Conservation (phyloP, 1,284 basidiomycete genomes). For the Cystobasidium sp. region DNA sequence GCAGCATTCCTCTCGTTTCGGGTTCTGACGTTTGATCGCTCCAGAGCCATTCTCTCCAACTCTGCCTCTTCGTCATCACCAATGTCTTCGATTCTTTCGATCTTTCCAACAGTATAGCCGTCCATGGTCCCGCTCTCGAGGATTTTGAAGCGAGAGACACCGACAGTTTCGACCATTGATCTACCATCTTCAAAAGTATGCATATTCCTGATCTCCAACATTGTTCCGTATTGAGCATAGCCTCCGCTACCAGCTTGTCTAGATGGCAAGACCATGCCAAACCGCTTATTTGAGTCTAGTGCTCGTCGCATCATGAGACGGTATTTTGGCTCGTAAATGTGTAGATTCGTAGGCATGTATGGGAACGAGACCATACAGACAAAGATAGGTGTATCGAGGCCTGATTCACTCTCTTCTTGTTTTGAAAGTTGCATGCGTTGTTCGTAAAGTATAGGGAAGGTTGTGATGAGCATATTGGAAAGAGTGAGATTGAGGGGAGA, state of each 20-base stretch:
- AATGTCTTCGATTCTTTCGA: slow-evolving; percentile 72
- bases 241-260: slow-evolving; percentile 60
- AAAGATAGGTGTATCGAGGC: slow-evolving; percentile 86
- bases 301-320: slow-evolving; percentile 91
- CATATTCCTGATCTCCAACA: slow-evolving; percentile 84
- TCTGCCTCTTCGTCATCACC: slow-evolving; percentile 61
- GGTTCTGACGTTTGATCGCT: slow-evolving; percentile 26
- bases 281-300: slow-evolving; percentile 74
- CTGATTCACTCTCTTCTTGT: slow-evolving; percentile 45
- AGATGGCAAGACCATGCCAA: slow-evolving; percentile 86
- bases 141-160: slow-evolving; percentile 80
- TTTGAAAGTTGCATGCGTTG: slow-evolving; percentile 43
- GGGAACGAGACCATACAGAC: slow-evolving; percentile 88
- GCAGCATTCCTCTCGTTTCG: neutral
- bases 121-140: slow-evolving; percentile 79
- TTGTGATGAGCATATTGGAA: slow-evolving; percentile 45
- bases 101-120: slow-evolving; percentile 83
- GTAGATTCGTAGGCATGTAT: slow-evolving; percentile 82
- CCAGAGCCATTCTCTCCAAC: slow-evolving; percentile 55
- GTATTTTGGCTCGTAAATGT: slow-evolving; percentile 90
- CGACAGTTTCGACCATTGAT: slow-evolving; percentile 84
- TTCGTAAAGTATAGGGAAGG: slow-evolving; percentile 49
- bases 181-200: slow-evolving; percentile 87
- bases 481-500: slow-evolving; percentile 48
- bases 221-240: slow-evolving; percentile 78